Evolutionary conservation across 371 early-diverging fungal species (phyloP).

Genomic region (Mortierella sp.): DNA sequence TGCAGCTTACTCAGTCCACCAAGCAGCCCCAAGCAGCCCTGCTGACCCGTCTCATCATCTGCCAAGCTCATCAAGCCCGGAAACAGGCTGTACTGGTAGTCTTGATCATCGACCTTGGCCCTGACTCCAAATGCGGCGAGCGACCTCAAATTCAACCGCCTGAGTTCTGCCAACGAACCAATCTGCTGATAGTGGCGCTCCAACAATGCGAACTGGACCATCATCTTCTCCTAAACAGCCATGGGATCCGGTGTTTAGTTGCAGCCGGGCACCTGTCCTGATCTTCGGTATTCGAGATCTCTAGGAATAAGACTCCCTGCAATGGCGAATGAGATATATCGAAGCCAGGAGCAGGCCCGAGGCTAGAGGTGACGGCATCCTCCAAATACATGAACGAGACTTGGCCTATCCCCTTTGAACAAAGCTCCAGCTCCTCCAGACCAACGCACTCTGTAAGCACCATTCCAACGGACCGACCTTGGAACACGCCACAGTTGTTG

Average conservation of each 20-base stretch:
- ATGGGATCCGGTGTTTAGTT: neutral
- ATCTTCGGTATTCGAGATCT: neutral
- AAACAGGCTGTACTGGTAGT: neutral
- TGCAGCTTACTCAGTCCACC: neutral
- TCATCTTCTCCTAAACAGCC: neutral
- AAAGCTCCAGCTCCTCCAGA: neutral
- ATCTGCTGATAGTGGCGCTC: neutral
- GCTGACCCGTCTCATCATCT: neutral
- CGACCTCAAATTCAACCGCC: neutral
- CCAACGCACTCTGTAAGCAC: neutral
- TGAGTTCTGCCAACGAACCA: neutral
- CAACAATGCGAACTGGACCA: neutral
- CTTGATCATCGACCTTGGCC: neutral
- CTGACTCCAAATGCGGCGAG: neutral
- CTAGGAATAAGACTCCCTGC: neutral
- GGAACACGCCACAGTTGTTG: neutral
- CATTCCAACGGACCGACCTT: neutral
- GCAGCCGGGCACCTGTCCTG: neutral
- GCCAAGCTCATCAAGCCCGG: neutral
- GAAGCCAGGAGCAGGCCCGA: neutral
- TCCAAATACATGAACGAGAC: neutral
- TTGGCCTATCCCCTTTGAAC: neutral
- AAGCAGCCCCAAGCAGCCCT: neutral
- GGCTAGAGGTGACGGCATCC: neutral
- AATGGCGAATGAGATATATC: neutral